Conservation (phyloP, 768 basidiomycete genomes). For the Boletus sp. region DNA sequence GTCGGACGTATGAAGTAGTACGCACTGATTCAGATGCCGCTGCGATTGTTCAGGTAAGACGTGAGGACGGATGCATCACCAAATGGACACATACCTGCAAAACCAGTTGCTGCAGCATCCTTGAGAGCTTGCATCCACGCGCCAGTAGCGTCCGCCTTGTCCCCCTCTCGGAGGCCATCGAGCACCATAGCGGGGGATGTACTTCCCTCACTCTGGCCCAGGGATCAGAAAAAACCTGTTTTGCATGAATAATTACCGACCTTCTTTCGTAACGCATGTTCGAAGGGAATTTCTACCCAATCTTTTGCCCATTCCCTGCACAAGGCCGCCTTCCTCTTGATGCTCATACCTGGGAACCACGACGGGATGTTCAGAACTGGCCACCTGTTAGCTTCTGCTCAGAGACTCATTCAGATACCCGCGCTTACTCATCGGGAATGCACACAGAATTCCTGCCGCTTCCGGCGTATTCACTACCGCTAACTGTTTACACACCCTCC, state of each 20-base stretch:
- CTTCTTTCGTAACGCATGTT: conserved; percentile 25
- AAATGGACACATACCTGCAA: conserved; percentile 4
- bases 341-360: conserved; percentile 18
- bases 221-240: not conserved
- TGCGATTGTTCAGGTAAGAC: not conserved
- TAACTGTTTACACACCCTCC: conserved; percentile 6
- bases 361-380: conserved; percentile 16
- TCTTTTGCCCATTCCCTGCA: conserved; percentile 4
- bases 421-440: conserved; percentile 14
- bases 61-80: not conserved
- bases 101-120: conserved; percentile 15
- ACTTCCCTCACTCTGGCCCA: conserved; percentile 7
- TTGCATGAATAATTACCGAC: conserved; percentile 10
- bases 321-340: conserved; percentile 11
- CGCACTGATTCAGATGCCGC: conserved; percentile 18
- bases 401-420: not conserved
- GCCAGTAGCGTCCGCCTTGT: not conserved
- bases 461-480: conserved; percentile 4
- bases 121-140: conserved; percentile 7
- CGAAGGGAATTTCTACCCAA: conserved; percentile 26
- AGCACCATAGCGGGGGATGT: conserved; percentile 14
- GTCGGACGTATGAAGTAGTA: not conserved
- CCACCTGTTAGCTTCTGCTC: not conserved
- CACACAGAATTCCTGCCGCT: conserved; percentile 6
- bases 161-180: conserved; percentile 9